Percentiles rank a stretch among this genome's conserved stretches.
phyloP scores from a whole-genome alignment of 73 alveolate species.

The Uronychia setigera region DNA sequence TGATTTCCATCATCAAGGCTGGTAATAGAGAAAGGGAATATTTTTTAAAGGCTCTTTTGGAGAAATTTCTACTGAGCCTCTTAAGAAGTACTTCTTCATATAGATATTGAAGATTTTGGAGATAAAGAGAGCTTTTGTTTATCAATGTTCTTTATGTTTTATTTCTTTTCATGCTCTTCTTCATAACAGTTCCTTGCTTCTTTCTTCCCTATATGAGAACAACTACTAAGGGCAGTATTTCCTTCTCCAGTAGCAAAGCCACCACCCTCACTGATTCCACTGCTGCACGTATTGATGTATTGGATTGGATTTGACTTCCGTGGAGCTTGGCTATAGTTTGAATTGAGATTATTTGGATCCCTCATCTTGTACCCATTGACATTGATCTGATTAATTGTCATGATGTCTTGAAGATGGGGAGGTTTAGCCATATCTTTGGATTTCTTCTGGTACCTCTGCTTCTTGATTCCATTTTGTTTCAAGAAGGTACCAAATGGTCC shows the following conservation, averaged over 20 bases:
- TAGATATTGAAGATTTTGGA: background rate
- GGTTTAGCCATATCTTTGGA: background rate
- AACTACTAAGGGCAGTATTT: no score
- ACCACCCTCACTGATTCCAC: no score
- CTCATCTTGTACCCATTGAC: background rate
- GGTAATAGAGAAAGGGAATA: background rate
- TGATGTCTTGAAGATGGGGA: slow-evolving; percentile 1
- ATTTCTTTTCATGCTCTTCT: no score
- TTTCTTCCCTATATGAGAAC: no score
- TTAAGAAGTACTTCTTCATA: background rate
- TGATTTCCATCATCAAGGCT: background rate
- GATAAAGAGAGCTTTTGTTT: no score
- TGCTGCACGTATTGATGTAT: no score
- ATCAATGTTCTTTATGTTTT: no score
- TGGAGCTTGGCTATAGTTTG: no score
- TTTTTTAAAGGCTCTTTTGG: background rate
- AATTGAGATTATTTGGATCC: background rate
- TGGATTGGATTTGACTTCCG: no score
- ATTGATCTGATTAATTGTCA: background rate
- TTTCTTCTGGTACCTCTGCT: background rate
- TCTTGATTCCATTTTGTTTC: background rate
- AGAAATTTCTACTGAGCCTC: background rate
- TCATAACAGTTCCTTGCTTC: no score
- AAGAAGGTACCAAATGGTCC: background rate
- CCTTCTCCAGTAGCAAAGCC: no score